Evolutionary conservation across 441 rosid species (phyloP).

Genomic region (Sinapis alba): DNA sequence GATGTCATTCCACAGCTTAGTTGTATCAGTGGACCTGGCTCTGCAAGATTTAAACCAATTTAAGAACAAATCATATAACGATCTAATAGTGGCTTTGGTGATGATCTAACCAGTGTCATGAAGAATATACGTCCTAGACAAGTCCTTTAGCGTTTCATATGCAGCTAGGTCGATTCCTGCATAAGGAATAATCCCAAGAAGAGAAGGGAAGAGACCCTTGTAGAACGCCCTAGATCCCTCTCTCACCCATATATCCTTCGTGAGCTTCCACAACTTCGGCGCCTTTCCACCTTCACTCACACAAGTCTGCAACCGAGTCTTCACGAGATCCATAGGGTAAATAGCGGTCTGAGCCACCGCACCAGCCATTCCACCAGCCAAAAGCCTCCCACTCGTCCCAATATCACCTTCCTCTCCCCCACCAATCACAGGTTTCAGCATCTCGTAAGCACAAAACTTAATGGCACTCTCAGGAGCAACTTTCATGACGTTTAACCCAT

Average conservation of each 20-base stretch:
- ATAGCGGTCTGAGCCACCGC: slow-evolving; percentile 89
- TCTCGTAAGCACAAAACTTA: slow-evolving; percentile 86
- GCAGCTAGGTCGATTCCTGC: slow-evolving; percentile 96
- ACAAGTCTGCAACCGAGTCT: slow-evolving; percentile 86
- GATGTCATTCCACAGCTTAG: slow-evolving; percentile 90
- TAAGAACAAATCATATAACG: no score
- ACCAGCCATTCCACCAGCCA: slow-evolving; percentile 94
- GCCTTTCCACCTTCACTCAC: slow-evolving; percentile 70
- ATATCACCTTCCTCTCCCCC: slow-evolving; percentile 52
- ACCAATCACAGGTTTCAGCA: slow-evolving; percentile 70
- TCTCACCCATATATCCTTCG: slow-evolving; percentile 79
- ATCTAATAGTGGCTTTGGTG: no score
- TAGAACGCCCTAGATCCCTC: slow-evolving; percentile 98
- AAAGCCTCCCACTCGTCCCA: slow-evolving; percentile 74
- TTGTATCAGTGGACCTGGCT: slow-evolving; percentile 86
- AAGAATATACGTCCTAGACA: slow-evolving; percentile 79
- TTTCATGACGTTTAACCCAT: slow-evolving; percentile 91
- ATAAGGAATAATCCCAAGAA: slow-evolving; percentile 94
- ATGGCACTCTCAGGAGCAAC: slow-evolving; percentile 99
- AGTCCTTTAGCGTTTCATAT: slow-evolving; percentile 86
- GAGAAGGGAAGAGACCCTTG: slow-evolving; percentile 92
- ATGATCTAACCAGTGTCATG: slow-evolving; percentile 65
- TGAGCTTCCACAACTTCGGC: slow-evolving; percentile 62
- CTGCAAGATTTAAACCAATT: slow-evolving; percentile 40
- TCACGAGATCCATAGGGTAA: slow-evolving; percentile 92